Evolutionary conservation across 169 alveolate genomes (phyloP).

Genomic region (Miamiensis avidus): DNA sequence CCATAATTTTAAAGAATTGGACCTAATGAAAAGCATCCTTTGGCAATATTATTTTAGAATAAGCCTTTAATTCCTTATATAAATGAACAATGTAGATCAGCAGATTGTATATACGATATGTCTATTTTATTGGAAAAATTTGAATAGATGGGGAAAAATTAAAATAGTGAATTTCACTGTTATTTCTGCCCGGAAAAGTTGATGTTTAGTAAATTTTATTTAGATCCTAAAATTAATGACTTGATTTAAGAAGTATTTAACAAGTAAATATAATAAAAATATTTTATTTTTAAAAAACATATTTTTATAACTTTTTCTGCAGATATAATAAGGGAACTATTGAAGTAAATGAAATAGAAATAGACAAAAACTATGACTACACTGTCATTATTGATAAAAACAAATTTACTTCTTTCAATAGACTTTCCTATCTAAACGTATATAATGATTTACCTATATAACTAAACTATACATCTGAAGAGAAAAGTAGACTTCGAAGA

Average conservation of each 20-base stretch:
- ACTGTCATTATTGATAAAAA: not conserved
- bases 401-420: not conserved
- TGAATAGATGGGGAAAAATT: not conserved
- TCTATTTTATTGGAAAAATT: not conserved
- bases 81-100: not conserved
- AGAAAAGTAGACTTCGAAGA: not conserved
- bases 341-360: not conserved
- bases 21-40: too few relatives aligned
- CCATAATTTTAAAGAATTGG: too few relatives aligned
- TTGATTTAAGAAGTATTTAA: not conserved
- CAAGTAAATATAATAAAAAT: too few relatives aligned
- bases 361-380: too few relatives aligned
- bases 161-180: not conserved
- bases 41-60: not conserved
- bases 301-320: too few relatives aligned
- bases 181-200: not conserved
- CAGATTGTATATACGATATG: not conserved
- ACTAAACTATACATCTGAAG: not conserved
- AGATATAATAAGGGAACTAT: not conserved
- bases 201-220: too few relatives aligned
- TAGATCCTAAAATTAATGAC: not conserved
- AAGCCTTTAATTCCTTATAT: not conserved
- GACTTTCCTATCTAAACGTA: not conserved
- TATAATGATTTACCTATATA: not conserved
- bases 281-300: too few relatives aligned